Evolutionary conservation across 2,329 filamentous ascomycete genomes (phyloP).

Genomic region (Eurotiales sp.): DNA sequence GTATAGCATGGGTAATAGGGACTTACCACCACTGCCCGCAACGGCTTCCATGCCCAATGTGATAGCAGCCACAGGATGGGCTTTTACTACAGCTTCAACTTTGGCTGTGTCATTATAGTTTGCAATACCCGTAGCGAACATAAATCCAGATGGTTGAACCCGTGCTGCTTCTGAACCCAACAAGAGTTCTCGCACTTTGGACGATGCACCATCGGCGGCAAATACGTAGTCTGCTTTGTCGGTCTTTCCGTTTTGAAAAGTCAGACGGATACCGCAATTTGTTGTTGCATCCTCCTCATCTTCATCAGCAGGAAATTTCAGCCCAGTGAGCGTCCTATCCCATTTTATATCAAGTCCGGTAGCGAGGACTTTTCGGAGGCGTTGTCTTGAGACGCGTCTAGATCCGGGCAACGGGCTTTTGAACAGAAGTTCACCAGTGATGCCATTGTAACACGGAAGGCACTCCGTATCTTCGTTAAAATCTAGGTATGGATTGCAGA

Average conservation of each 20-base stretch:
- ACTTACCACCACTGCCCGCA: slow-evolving; percentile 11
- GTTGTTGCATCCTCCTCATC: background rate
- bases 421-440: slow-evolving; percentile 11
- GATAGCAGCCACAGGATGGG: slow-evolving; percentile 11
- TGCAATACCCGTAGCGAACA: slow-evolving; percentile 9
- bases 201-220: slow-evolving; percentile 9
- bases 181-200: slow-evolving; percentile 7
- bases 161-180: background rate
- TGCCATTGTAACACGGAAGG: slow-evolving; percentile 10
- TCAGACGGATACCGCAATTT: background rate
- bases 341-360: slow-evolving; percentile 7
- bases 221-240: slow-evolving; percentile 5
- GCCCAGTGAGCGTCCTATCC: background rate
- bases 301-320: background rate
- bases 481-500: slow-evolving; percentile 11
- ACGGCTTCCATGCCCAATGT: slow-evolving; percentile 10
- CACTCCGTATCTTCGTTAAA: slow-evolving; percentile 8
- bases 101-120: slow-evolving; percentile 5
- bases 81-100: slow-evolving; percentile 8
- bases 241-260: background rate
- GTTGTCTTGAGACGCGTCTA: slow-evolving; percentile 8
- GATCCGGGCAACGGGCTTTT: slow-evolving; percentile 10
- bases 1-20: background rate
- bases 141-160: slow-evolving; percentile 8
- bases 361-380: slow-evolving; percentile 6